Conservation (phyloP, 2,329 filamentous ascomycete genomes). For the Plectosphaerella plurivora region DNA sequence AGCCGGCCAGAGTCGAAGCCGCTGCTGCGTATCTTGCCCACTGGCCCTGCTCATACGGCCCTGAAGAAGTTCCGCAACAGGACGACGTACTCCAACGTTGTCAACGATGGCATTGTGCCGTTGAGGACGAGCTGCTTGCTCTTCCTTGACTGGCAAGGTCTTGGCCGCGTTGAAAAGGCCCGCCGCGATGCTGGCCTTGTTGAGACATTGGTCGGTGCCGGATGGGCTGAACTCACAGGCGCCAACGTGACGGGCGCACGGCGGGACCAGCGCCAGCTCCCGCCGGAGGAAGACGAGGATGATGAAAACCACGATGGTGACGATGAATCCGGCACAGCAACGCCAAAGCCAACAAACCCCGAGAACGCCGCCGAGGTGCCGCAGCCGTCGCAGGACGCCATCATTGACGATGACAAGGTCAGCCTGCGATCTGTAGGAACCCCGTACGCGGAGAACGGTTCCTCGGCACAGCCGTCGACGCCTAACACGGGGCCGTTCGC, state of each 20-base stretch:
- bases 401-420: slow-evolving; percentile 60
- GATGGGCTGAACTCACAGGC: slow-evolving; percentile 86
- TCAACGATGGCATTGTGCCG: slow-evolving; percentile 96
- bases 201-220: slow-evolving; percentile 88
- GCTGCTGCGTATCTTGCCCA: slow-evolving; percentile 80
- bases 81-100: slow-evolving; percentile 93
- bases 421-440: slow-evolving; percentile 43
- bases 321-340: not conserved
- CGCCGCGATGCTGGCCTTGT: slow-evolving; percentile 87
- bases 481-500: slow-evolving; percentile 48
- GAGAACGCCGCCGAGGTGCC: slow-evolving; percentile 57
- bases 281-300: slow-evolving; percentile 22
- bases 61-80: slow-evolving; percentile 84
- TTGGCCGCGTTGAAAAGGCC: slow-evolving; percentile 91
- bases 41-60: slow-evolving; percentile 83
- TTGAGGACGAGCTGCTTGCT: slow-evolving; percentile 92
- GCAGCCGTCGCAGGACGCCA: slow-evolving; percentile 62
- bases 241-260: slow-evolving; percentile 49
- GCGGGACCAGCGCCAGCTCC: slow-evolving; percentile 39
- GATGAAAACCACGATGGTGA: slow-evolving; percentile 5
- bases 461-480: slow-evolving; percentile 20
- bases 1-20: slow-evolving; percentile 80
- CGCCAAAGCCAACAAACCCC: slow-evolving; percentile 9
- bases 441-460: slow-evolving; percentile 1
- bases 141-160: slow-evolving; percentile 92